Base-by-base conservation (phyloP, 306 rosid species). In the Rosa chinensis region DNA sequence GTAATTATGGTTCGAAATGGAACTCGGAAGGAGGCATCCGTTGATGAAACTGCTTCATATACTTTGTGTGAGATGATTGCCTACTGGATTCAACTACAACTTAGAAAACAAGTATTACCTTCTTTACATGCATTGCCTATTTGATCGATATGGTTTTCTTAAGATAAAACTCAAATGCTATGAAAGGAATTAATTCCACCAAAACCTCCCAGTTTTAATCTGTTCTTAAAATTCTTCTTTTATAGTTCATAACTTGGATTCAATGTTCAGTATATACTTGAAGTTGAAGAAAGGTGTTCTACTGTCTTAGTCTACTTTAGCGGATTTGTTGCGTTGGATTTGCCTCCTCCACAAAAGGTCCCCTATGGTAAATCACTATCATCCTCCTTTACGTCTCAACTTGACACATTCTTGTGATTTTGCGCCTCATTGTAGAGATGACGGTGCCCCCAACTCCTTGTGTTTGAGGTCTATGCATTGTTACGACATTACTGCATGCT, bases 281-380 rank as follows among this genome's bases (percentile, higher is more conserved):
- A 44, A 44, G 47, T 89, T 80, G 89, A 84, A 80, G 89, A 82
- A 80, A 84, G 76, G 16, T 67, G 76, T 69, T 79, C 90, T 20
- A 72, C 84, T 66, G 74, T 92, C n/a, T n/a, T n/a, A n/a, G n/a
- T n/a, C 78, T 92, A 94, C 88, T 73, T 84, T 62, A 83, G 87
- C 4, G 89, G 94, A 78, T 90, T 92, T 89, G 86, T 81, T 85
- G 85, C 89, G 62, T 42, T 90, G 64, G 94, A 92, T 82, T 32
- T 89, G 79, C 93, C 92, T 84, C 77, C 89, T 8, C 93, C 94
- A 47, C 90, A 87, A 25, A 25, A 76, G 94, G 97, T 72, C 97
- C 97, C 70, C 82, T 92, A 37, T 92, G 94, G 97, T 92, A 89
- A 82, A 77, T 13, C 61, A 16, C 66, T 39, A 59, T 39, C 64